Evolutionary conservation across 1,139 yeast species (phyloP), one percentile per base, ranked within the genome.

Genomic region (Saccharomyces pastorianus): DNA sequence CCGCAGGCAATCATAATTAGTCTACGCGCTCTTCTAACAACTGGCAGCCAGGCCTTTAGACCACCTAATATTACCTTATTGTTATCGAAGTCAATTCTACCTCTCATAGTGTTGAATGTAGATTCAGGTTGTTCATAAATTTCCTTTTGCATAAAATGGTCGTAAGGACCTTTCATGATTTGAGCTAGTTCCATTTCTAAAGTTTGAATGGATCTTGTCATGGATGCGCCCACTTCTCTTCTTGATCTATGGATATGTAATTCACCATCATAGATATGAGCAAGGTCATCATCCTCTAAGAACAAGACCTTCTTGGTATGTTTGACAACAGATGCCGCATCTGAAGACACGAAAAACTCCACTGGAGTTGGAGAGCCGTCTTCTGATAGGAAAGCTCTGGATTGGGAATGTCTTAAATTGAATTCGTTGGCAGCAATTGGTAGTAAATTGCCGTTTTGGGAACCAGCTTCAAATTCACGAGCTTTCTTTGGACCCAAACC

Each of bases 1-100:
- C 99, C 99, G 76, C 99, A 95, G 4, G 99, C 99, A 76, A 95
- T 88, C 98, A 95, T 93, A 58, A 91, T 88, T 67, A 95, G 81
- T 73, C 99, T 84, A 75, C 98, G 84, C 65, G 97, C 90, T 69
- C 97, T 83, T 74, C 98, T 84, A 61, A 95, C 88, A 51, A 95
- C 87, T 41, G 95, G 84, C 61, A 95, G 77, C 80, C 84, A 88
- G 23, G 87, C 79, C 64, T 87, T 83, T 66, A 95, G 80, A 41
- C 99, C 99, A 68, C 99, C 99, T 62, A 95, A 80, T 62, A 83
- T 86, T 61, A 95, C 87, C 49, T 75, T 76, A 63, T 80, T 79
- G 69, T 85, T 83, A 49, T 85, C 93, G 68, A 93, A 93, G 73
- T 95, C 98, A 61, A 93, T 81, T 77, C 99, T 89, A 69, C 99